Conservation (phyloP, 345 rosid genomes). For the Euphorbia peplus region DNA sequence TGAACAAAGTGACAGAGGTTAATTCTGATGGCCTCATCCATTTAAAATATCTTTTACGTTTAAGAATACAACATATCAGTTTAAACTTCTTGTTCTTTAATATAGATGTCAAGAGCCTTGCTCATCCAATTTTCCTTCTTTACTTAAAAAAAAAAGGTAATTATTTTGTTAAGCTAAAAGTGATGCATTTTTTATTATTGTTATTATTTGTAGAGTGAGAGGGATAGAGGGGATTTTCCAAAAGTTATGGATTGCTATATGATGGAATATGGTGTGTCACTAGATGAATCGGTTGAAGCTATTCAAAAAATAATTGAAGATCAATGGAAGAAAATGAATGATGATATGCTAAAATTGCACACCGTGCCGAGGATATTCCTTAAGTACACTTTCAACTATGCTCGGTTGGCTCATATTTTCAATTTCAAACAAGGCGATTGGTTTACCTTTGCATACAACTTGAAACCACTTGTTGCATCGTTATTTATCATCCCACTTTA, state of each 20-base stretch:
- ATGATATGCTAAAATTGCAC: conserved; percentile 17
- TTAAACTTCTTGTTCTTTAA: no score
- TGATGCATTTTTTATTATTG: no score
- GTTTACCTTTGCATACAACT: background rate
- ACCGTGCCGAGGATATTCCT: background rate
- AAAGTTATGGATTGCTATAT: background rate
- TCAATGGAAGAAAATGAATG: conserved; percentile 5
- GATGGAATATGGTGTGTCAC: background rate
- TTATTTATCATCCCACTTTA: background rate
- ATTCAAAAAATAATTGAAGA: background rate
- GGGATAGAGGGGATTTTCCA: background rate
- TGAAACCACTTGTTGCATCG: background rate
- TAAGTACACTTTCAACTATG: background rate
- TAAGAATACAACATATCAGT: no score
- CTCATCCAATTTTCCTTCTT: no score
- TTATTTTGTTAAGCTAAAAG: no score
- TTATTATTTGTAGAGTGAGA: background rate
- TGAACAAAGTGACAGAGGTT: no score
- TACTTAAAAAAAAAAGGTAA: no score
- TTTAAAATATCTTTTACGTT: no score
- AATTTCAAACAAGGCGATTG: background rate
- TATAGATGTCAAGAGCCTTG: no score
- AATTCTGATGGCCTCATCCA: no score
- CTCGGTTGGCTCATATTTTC: background rate
- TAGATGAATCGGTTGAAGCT: background rate